phyloP scores from a whole-genome alignment of 2,329 filamentous ascomycete genomes.

The Xylariaceae sp. region DNA sequence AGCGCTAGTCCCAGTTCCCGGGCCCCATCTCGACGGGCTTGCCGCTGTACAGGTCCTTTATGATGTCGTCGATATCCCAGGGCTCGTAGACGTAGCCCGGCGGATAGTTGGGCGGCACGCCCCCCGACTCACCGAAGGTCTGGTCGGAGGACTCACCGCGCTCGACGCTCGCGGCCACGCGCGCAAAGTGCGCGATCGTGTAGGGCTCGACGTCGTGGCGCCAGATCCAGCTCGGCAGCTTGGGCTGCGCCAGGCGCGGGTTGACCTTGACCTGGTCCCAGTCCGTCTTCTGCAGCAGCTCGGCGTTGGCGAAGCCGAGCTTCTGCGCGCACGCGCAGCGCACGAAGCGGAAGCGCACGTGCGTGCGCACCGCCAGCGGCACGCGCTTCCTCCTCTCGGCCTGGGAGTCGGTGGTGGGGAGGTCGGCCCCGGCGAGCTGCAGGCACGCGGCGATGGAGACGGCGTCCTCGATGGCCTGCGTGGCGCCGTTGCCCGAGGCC shows the following conservation, averaged over 20 bases:
- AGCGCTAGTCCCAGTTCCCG: conserved; percentile 23
- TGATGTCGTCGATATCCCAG: conserved; percentile 35
- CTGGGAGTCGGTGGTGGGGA: too few species aligned
- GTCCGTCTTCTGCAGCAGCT: conserved; percentile 29
- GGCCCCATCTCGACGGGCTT: conserved; percentile 26
- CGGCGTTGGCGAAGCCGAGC: conserved; percentile 29
- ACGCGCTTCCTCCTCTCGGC: conserved; percentile 23
- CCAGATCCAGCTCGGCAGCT: conserved; percentile 30
- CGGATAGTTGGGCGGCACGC: conserved; percentile 26
- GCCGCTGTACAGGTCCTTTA: conserved; percentile 27
- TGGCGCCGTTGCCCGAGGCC: conserved; percentile 33
- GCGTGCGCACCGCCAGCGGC: conserved; percentile 25
- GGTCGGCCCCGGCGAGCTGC: conserved; percentile 22
- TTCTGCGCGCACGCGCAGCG: conserved; percentile 30
- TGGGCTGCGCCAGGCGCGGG: conserved; percentile 27
- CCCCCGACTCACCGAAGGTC: conserved; percentile 12
- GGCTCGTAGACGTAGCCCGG: conserved; percentile 28
- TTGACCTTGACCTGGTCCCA: conserved; percentile 25
- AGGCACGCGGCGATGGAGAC: conserved; percentile 29
- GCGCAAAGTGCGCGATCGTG: conserved; percentile 27
- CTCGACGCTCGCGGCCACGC: conserved; percentile 24
- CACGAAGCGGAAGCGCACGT: conserved; percentile 29
- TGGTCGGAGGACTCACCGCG: conserved; percentile 22
- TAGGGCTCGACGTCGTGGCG: conserved; percentile 30
- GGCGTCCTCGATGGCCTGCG: conserved; percentile 35